Conservation (phyloP, 129 eudicot genomes). For the Ambrosia artemisiifolia region DNA sequence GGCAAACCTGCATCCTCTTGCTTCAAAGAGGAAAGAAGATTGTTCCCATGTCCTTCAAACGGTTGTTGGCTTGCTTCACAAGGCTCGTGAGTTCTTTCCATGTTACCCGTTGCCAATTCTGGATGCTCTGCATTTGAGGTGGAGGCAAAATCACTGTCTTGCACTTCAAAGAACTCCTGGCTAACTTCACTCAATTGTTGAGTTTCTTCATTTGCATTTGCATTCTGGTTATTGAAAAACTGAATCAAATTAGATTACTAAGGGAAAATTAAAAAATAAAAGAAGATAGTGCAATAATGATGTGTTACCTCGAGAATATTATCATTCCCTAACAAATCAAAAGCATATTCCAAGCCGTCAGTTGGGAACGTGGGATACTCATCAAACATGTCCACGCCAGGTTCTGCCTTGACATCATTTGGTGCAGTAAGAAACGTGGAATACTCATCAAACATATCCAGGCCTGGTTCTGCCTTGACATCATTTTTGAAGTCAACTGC, state of each 20-base stretch:
- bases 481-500: conserved; percentile 54
- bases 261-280: not conserved
- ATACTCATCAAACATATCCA: conserved; percentile 58
- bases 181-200: conserved; percentile 30
- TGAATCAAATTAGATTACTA: not conserved
- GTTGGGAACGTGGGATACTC: conserved; percentile 47
- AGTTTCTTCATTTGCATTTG: conserved; percentile 24
- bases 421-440: conserved; percentile 47
- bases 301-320: conserved; percentile 48
- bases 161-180: conserved; percentile 27
- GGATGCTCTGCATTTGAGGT: not conserved
- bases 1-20: conserved; percentile 33
- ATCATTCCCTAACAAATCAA: conserved; percentile 39
- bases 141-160: conserved; percentile 15
- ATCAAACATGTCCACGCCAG: conserved; percentile 53
- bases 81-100: conserved; percentile 20
- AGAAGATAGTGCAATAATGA: not conserved
- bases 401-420: conserved; percentile 34
- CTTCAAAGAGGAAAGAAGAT: conserved; percentile 41
- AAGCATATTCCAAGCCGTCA: conserved; percentile 33
- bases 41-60: conserved; percentile 16
- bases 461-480: conserved; percentile 40
- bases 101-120: not conserved
- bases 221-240: conserved; percentile 28
- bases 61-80: conserved; percentile 26